Evolutionary conservation across 352 stramenopile genomes (phyloP).

Genomic region (Phytophthora europaea): DNA sequence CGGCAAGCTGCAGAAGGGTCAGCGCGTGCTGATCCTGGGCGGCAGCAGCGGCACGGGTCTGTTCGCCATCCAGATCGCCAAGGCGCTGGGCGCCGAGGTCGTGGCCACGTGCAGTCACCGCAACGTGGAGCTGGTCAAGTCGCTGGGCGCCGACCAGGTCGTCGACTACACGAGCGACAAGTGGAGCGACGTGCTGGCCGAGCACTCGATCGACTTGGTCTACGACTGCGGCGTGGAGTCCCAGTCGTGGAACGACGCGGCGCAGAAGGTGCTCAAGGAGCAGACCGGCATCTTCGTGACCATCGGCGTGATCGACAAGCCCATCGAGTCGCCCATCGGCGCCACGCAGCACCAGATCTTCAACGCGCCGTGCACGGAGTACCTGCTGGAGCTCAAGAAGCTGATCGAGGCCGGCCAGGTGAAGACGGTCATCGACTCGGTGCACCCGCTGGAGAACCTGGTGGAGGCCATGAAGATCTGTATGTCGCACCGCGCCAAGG

Average conservation of each 20-base stretch:
- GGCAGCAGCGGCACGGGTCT: slow-evolving; percentile 70
- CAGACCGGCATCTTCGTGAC: slow-evolving; percentile 51
- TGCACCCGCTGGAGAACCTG: slow-evolving; percentile 55
- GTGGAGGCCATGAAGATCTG: slow-evolving; percentile 47
- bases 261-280: slow-evolving; percentile 50
- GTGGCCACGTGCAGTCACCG: slow-evolving; percentile 51
- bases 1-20: slow-evolving; percentile 38
- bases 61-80: slow-evolving; percentile 70
- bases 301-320: slow-evolving; percentile 42
- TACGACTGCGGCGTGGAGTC: slow-evolving; percentile 31
- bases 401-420: slow-evolving; percentile 34
- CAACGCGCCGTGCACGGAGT: slow-evolving; percentile 16
- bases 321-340: slow-evolving; percentile 67
- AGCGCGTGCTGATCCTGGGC: slow-evolving; percentile 53
- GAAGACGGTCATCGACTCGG: slow-evolving; percentile 44
- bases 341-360: slow-evolving; percentile 40
- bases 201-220: not conserved
- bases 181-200: slow-evolving; percentile 46
- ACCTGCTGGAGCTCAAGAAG: slow-evolving; percentile 4
- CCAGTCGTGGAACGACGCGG: slow-evolving; percentile 45
- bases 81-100: slow-evolving; percentile 40
- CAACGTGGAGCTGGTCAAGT: slow-evolving; percentile 55
- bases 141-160: slow-evolving; percentile 56
- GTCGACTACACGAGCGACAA: slow-evolving; percentile 65
- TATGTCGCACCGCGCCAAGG: slow-evolving; percentile 5